phyloP scores from a whole-genome alignment of 1,284 basidiomycete genomes.

The Ustilago crameri region DNA sequence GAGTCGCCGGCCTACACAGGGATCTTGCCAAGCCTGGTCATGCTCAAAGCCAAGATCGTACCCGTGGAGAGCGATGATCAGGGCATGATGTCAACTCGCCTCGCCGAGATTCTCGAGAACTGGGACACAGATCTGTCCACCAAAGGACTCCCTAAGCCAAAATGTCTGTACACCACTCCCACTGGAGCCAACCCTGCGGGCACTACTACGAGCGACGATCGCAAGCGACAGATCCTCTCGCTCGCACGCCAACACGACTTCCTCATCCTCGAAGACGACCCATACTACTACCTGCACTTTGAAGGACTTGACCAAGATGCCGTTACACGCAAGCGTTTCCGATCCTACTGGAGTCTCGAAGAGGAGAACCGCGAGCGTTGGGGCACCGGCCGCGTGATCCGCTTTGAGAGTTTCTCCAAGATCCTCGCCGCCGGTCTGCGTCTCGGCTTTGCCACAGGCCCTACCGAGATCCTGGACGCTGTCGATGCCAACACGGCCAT shows the following conservation, averaged over 20 bases:
- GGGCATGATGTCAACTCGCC: constrained; percentile 77
- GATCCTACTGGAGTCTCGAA: constrained; percentile 64
- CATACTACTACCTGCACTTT: constrained; percentile 64
- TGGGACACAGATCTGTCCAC: constrained; percentile 75
- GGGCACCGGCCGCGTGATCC: constrained; percentile 63
- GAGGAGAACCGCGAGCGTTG: constrained; percentile 52
- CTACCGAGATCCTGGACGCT: constrained; percentile 77
- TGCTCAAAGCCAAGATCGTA: constrained; percentile 44
- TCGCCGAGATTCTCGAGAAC: constrained; percentile 77
- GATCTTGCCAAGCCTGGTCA: constrained; percentile 55
- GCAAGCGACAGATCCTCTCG: constrained; percentile 81
- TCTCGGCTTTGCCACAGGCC: constrained; percentile 84
- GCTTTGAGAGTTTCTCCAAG: constrained; percentile 74
- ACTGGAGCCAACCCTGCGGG: constrained; percentile 68
- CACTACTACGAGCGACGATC: constrained; percentile 70
- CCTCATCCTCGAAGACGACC: constrained; percentile 60
- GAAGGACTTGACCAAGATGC: constrained; percentile 60
- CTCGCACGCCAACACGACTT: constrained; percentile 70
- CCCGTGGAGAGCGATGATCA: constrained; percentile 81
- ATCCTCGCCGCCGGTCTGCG: constrained; percentile 68
- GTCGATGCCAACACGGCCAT: constrained; percentile 78
- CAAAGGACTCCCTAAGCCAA: constrained; percentile 76
- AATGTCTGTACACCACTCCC: constrained; percentile 81
- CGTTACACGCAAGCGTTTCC: constrained; percentile 41
- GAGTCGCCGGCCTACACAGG: constrained; percentile 82